phyloP scores from a whole-genome alignment of 129 eudicot species.

The Smallanthus sonchifolius region DNA sequence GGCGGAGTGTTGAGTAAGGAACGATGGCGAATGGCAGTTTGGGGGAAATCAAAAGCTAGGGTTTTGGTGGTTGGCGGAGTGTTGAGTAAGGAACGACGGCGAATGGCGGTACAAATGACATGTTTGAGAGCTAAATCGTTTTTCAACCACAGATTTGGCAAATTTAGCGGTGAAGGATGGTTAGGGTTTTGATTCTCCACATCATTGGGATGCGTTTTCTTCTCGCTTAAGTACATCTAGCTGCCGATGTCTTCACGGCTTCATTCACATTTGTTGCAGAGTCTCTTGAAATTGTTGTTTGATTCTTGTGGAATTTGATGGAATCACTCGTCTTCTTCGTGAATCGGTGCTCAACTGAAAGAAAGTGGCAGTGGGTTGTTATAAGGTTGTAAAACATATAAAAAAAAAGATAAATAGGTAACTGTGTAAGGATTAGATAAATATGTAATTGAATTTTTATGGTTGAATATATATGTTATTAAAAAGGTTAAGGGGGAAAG shows the following conservation, averaged over 20 bases:
- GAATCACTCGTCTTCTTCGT: not conserved
- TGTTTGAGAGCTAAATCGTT: constrained; percentile 45
- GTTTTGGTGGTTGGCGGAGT: constrained; percentile 24
- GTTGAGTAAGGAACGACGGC: constrained; percentile 28
- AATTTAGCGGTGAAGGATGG: constrained; percentile 20
- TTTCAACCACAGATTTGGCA: constrained; percentile 35
- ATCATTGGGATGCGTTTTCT: constrained; percentile 24
- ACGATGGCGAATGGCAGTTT: constrained; percentile 11
- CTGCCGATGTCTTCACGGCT: not conserved
- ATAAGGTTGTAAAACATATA: too few species aligned
- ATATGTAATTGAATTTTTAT: too few species aligned
- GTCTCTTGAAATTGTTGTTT: not conserved
- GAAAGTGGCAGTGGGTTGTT: constrained; percentile 1
- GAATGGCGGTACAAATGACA: constrained; percentile 39
- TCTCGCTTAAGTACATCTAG: not conserved
- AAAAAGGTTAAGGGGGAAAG: too few species aligned
- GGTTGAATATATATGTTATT: too few species aligned
- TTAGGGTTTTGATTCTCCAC: constrained; percentile 34
- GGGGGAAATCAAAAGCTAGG: constrained; percentile 32
- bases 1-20: too few species aligned
- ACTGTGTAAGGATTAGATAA: too few species aligned
- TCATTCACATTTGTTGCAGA: not conserved
- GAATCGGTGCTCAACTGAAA: not conserved
- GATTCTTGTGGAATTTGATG: not conserved
- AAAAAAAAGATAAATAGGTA: too few species aligned